Conservation (phyloP, 2,329 filamentous ascomycete genomes). For the Xylaria sp. region DNA sequence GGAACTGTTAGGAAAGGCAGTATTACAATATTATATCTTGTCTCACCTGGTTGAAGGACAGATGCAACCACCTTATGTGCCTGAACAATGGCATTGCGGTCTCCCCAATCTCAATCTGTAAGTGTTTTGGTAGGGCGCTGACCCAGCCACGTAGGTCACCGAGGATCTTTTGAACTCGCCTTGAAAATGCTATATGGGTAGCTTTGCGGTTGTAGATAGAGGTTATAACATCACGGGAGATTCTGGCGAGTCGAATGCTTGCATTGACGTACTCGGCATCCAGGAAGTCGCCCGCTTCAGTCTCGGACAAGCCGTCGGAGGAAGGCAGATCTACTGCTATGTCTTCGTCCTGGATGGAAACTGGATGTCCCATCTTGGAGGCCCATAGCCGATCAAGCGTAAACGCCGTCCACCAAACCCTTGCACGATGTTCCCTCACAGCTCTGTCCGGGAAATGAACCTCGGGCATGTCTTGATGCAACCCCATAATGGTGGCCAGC, state of each 20-base stretch:
- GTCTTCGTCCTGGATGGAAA: conserved; percentile 51
- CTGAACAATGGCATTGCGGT: not conserved
- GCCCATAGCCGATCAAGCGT: conserved; percentile 51
- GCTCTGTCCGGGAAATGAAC: conserved; percentile 44
- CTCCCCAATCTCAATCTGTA: conserved; percentile 30
- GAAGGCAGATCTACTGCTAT: conserved; percentile 49
- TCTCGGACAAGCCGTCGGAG: conserved; percentile 33
- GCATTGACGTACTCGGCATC: conserved; percentile 40
- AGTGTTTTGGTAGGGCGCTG: conserved; percentile 36
- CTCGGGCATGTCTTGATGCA: conserved; percentile 45
- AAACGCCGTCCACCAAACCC: conserved; percentile 49
- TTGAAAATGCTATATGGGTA: conserved; percentile 24
- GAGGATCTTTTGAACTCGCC: conserved; percentile 40
- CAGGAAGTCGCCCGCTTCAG: conserved; percentile 32
- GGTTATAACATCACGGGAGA: conserved; percentile 33
- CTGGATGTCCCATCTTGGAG: conserved; percentile 51
- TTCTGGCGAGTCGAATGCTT: conserved; percentile 43
- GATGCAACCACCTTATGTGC: conserved; percentile 7
- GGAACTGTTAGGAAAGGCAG: not conserved
- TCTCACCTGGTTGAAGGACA: conserved; percentile 21
- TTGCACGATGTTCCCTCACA: conserved; percentile 41
- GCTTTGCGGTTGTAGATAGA: conserved; percentile 39
- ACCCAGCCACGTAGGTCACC: conserved; percentile 41
- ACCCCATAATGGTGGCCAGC: conserved; percentile 46
- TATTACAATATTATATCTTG: not conserved